phyloP scores from a whole-genome alignment of 2,329 filamentous ascomycete species.

The Biscogniauxia mediterranea region DNA sequence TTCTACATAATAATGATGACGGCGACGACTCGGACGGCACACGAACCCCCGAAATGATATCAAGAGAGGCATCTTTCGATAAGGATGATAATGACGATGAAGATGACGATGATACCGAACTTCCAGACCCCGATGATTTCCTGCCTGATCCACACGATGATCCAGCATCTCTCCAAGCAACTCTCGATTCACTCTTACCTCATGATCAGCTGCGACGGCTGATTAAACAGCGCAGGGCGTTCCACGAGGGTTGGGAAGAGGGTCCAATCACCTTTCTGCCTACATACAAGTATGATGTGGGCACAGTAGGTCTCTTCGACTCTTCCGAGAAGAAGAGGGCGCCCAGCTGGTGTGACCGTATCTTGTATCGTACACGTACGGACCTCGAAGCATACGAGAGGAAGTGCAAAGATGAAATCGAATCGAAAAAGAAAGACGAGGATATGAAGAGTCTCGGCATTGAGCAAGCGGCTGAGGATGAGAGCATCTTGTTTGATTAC shows the following conservation, averaged over 20 bases:
- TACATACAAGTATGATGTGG: constrained; percentile 96
- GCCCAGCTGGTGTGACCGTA: constrained; percentile 96
- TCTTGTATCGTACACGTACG: constrained; percentile 76
- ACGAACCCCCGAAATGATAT: constrained; percentile 31
- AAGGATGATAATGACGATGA: constrained; percentile 32
- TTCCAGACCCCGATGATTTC: constrained; percentile 66
- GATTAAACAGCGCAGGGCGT: constrained; percentile 73
- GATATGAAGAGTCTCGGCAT: constrained; percentile 82
- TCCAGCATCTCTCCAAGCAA: constrained; percentile 84
- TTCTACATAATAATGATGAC: constrained; percentile 50
- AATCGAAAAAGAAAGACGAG: constrained; percentile 70
- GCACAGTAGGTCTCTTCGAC: constrained; percentile 89
- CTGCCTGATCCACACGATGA: constrained; percentile 68
- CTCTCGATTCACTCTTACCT: constrained; percentile 78
- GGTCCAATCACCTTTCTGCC: constrained; percentile 85
- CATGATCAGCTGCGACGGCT: constrained; percentile 83
- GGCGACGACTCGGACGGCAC: constrained; percentile 38
- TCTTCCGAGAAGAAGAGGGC: constrained; percentile 90
- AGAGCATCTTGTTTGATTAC: constrained; percentile 86
- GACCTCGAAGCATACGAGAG: constrained; percentile 67
- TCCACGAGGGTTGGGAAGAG: constrained; percentile 91
- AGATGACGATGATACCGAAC: constrained; percentile 23
- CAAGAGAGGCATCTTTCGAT: constrained; percentile 33
- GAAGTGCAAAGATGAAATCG: constrained; percentile 59
- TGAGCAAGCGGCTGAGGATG: constrained; percentile 70